A percentile compares a stretch with the other conserved stretches of the same genome.
Evolutionary conservation across 2,329 filamentous ascomycete genomes (phyloP).

Genomic region (Lomentospora prolificans): DNA sequence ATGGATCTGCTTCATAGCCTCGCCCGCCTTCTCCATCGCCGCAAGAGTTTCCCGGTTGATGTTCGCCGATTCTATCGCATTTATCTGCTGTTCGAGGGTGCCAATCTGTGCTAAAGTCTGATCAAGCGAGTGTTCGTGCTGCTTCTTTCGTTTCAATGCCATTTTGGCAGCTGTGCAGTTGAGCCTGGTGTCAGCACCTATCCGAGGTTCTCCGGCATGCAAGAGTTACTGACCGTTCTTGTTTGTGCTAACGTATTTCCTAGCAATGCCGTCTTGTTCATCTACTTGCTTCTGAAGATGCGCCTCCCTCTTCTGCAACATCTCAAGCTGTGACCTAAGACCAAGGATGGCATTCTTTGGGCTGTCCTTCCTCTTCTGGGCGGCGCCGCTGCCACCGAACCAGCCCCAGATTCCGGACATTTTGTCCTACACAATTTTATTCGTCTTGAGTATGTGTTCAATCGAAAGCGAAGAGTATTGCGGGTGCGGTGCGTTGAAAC

Average conservation of each 20-base stretch:
- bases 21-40: slow-evolving; percentile 84
- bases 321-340: slow-evolving; percentile 82
- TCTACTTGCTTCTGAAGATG: slow-evolving; percentile 87
- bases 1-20: slow-evolving; percentile 90
- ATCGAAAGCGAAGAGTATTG: not conserved
- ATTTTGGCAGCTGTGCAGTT: slow-evolving; percentile 66
- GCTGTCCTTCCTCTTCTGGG: slow-evolving; percentile 81
- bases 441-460: not conserved
- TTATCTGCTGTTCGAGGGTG: slow-evolving; percentile 90
- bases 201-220: no score
- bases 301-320: slow-evolving; percentile 93
- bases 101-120: slow-evolving; percentile 84
- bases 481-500: not conserved
- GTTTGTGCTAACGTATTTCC: slow-evolving; percentile 81
- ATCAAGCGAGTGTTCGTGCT: slow-evolving; percentile 81
- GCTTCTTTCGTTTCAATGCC: slow-evolving; percentile 88
- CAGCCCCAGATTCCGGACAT: slow-evolving; percentile 54
- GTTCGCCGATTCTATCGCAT: slow-evolving; percentile 93
- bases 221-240: slow-evolving; percentile 85
- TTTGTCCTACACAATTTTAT: not conserved
- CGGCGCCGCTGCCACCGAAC: slow-evolving; percentile 70
- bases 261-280: slow-evolving; percentile 79
- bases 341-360: slow-evolving; percentile 94
- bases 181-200: not conserved
- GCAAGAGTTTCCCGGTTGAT: slow-evolving; percentile 95